A percentile compares a stretch with the other conserved stretches of the same genome.
phyloP scores from a whole-genome alignment of 192 early-diverging fungal species.

The Linnemannia hyalina region DNA sequence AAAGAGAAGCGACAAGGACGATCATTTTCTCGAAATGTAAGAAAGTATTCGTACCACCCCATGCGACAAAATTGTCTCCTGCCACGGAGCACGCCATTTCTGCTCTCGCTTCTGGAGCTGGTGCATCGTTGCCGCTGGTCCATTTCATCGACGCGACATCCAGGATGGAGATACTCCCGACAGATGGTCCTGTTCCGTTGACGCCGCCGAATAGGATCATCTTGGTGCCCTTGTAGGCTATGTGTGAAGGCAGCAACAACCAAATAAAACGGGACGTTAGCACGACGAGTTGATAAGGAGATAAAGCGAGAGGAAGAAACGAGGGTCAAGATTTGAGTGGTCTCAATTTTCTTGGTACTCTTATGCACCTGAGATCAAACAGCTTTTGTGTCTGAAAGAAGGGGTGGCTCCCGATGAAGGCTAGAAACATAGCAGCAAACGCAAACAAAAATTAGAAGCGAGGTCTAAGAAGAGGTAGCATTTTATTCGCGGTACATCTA shows the following conservation, averaged over 20 bases:
- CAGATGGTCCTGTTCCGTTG: not conserved
- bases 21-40: too few relatives aligned
- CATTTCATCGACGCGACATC: not conserved
- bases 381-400: not conserved
- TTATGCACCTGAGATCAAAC: not conserved
- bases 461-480: too few relatives aligned
- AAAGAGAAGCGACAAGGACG: not conserved
- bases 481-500: too few relatives aligned
- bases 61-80: slow-evolving; percentile 1
- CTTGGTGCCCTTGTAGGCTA: slow-evolving; percentile 9
- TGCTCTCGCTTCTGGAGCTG: not conserved
- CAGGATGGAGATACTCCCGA: not conserved
- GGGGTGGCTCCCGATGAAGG: not conserved
- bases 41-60: not conserved
- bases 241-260: too few relatives aligned
- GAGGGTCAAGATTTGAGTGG: too few relatives aligned
- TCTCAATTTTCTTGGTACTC: too few relatives aligned
- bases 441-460: too few relatives aligned
- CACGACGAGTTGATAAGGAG: too few relatives aligned
- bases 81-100: slow-evolving; percentile 7
- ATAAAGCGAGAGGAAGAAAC: too few relatives aligned
- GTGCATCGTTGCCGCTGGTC: not conserved
- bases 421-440: not conserved
- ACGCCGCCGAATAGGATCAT: slow-evolving; percentile 8
- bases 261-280: too few relatives aligned